Percentiles rank a stretch among this genome's conserved stretches.
Evolutionary conservation across 768 basidiomycete genomes (phyloP).

Genomic region (Pisolithus albus): DNA sequence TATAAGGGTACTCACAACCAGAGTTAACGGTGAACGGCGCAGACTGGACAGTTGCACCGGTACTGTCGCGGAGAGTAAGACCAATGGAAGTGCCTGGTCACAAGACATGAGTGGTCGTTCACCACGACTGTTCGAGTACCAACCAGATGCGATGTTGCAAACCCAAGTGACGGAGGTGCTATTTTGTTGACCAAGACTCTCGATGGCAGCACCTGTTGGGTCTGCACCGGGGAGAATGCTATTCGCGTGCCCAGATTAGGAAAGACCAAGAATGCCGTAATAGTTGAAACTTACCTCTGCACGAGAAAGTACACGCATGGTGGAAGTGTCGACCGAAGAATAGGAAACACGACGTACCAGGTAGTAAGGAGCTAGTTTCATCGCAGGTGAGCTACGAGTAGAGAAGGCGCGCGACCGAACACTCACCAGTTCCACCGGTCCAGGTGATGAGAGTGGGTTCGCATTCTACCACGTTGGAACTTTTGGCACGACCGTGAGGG

Average conservation of each 20-base stretch:
- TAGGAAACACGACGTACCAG: conserved; percentile 39
- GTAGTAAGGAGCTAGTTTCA: conserved; percentile 48
- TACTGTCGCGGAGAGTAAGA: conserved; percentile 54
- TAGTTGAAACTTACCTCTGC: conserved; percentile 33
- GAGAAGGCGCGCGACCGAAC: fast-evolving
- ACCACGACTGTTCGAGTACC: background rate
- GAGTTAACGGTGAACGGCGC: conserved; percentile 44
- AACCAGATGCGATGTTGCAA: conserved; percentile 44
- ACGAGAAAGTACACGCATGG: background rate
- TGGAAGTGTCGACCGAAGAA: background rate
- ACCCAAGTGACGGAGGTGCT: conserved; percentile 47
- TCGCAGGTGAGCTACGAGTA: background rate
- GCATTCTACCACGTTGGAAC: conserved; percentile 47
- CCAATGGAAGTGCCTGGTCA: conserved; percentile 45
- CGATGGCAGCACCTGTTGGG: conserved; percentile 38
- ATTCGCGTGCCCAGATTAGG: background rate
- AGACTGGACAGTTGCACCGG: conserved; percentile 43
- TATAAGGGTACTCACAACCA: conserved; percentile 40
- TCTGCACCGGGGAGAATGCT: conserved; percentile 52
- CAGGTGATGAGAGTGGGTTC: conserved; percentile 49
- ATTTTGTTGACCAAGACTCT: conserved; percentile 37
- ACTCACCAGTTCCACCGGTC: conserved; percentile 52
- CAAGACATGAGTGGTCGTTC: background rate
- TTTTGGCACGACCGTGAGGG: conserved; percentile 19
- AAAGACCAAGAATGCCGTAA: background rate